A percentile compares a stretch with the other conserved stretches of the same genome.
Conservation (phyloP, 495 filamentous ascomycete genomes). For the Glonium stellatum region DNA sequence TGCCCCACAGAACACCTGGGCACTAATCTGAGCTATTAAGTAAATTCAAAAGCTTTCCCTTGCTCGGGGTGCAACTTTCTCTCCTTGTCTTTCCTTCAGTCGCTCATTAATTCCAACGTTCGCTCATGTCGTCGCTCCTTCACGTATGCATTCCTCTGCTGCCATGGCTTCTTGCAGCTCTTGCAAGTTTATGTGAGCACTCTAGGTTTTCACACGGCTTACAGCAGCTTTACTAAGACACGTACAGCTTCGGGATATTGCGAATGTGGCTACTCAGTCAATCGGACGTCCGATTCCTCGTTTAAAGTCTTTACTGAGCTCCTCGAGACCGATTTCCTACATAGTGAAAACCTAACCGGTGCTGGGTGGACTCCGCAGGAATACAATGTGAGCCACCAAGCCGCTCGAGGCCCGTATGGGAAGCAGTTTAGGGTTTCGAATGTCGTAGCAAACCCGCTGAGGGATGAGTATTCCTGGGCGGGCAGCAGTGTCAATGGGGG, state of each 20-base stretch:
- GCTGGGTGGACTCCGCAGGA: conserved; percentile 54
- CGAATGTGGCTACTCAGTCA: conserved; percentile 63
- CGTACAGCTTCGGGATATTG: conserved; percentile 44
- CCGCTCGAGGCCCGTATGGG: conserved; percentile 57
- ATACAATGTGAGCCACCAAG: conserved; percentile 51
- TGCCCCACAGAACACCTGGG: too few relatives aligned
- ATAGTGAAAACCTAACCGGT: conserved; percentile 40
- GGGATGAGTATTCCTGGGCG: conserved; percentile 32
- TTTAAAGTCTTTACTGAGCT: conserved; percentile 56
- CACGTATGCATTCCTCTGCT: background rate
- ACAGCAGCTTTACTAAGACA: background rate
- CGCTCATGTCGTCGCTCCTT: background rate
- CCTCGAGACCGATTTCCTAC: conserved; percentile 61
- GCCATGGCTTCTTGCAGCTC: background rate
- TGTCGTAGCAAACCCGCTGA: conserved; percentile 47
- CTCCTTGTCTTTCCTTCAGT: background rate
- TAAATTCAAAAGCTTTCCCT: background rate
- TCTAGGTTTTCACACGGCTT: background rate
- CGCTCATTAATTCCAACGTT: background rate
- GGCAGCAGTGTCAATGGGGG: conserved; percentile 41
- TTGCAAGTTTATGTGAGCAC: background rate
- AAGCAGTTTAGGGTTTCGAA: conserved; percentile 52
- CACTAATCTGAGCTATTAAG: background rate
- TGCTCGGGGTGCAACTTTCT: background rate
- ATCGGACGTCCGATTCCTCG: conserved; percentile 29